Evolutionary conservation across 2,329 filamentous ascomycete genomes (phyloP).

Genomic region (Rugonectria rugulosa): DNA sequence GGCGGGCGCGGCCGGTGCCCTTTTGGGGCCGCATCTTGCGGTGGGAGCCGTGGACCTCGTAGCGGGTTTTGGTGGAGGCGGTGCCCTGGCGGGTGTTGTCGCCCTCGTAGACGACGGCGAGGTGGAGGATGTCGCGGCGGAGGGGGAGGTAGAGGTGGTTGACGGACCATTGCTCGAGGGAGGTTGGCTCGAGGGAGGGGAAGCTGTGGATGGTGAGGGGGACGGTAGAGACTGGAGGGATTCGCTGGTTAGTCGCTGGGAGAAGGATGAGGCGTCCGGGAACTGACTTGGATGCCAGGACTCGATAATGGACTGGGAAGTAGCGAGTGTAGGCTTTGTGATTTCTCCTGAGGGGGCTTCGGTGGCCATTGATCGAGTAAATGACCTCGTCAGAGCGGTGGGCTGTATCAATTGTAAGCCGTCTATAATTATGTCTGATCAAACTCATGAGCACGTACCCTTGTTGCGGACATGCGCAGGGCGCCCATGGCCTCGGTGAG

Average conservation of each 20-base stretch:
- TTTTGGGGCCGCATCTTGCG: conserved; percentile 88
- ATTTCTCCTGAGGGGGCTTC: conserved; percentile 49
- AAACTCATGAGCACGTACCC: conserved; percentile 35
- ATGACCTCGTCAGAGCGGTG: conserved; percentile 47
- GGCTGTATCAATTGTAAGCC: conserved; percentile 40
- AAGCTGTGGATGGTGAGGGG: conserved; percentile 89
- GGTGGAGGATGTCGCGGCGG: conserved; percentile 89
- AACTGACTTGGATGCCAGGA: conserved; percentile 56
- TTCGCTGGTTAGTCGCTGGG: conserved; percentile 15
- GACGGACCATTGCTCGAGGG: conserved; percentile 78
- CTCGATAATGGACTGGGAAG: conserved; percentile 45
- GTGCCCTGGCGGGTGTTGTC: conserved; percentile 88
- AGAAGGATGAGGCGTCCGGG: neutral
- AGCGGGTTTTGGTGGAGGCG: conserved; percentile 81
- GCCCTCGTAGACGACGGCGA: conserved; percentile 91
- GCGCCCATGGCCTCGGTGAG: conserved; percentile 62
- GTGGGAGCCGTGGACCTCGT: conserved; percentile 83
- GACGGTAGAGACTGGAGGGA: conserved; percentile 64
- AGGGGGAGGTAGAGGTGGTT: conserved; percentile 88
- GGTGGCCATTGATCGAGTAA: conserved; percentile 65
- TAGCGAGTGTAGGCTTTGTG: conserved; percentile 44
- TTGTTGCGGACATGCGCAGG: conserved; percentile 54
- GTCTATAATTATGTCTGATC: conserved; percentile 4
- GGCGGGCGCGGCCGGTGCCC: conserved; percentile 80
- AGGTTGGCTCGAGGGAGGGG: conserved; percentile 83